Evolutionary conservation across 305 asterid species (phyloP), one percentile per base, ranked within the genome.

Genomic region (Rubia peregrina): DNA sequence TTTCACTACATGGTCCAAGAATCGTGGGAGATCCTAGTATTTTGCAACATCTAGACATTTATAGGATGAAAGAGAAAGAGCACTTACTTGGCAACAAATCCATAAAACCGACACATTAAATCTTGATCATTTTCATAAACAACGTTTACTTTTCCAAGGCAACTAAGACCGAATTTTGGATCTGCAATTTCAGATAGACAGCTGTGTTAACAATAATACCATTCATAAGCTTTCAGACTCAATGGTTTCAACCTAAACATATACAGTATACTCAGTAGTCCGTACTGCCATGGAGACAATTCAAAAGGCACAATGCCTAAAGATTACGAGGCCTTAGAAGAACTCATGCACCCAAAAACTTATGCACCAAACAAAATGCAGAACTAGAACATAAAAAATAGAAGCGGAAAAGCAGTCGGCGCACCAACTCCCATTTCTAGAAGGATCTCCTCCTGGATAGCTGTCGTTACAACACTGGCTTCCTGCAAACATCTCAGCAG

Each of bases 381-480:
- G 44, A 69, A 3, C 53, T 40, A n/a, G 49, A 60, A 19, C 3
- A 62, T 5, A 13, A 12, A 17, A 55, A 22, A 13, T 9, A 21
- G 66, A 9, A 64, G 36, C 48, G 21, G 26, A 64, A 65, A 68
- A 67, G 63, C 63, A 68, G 78, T 70, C n/a, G 71, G 76, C 89
- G 82, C 76, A 92, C 98, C 98, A 79, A 92, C 81, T 81, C 89
- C 92, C 95, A 90, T 88, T 75, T 90, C 96, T 68, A 41, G 19
- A 78, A 90, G 81, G 70, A 92, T 89, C 81, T 90, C 98, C 79
- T 85, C 97, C 80, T 92, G 97, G 66, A 90, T 90, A 49, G 78
- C 79, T 61, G 90, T 92, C 64, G 95, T 90, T 63, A 87, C 86
- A 59, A 97, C 92, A 14, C 90, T 95, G 80, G 95, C 88, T 80